Conservation (phyloP, 192 early-diverging fungal species). For the Kappamyces sp. region DNA sequence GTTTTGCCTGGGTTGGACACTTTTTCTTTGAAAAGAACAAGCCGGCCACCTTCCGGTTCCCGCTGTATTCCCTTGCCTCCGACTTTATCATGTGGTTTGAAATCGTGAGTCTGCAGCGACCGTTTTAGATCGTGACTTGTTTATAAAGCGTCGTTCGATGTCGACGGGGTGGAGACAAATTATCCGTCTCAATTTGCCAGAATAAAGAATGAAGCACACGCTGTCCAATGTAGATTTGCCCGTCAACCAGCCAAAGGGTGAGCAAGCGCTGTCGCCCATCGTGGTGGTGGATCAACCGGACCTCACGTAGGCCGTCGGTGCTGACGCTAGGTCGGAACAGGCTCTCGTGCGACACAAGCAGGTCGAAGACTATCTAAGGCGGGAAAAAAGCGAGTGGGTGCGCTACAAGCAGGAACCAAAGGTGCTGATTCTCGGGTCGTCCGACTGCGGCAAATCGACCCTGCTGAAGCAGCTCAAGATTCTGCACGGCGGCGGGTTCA, state of each 20-base stretch:
- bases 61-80: conserved; percentile 53
- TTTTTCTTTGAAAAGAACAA: conserved; percentile 60
- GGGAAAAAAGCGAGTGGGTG: conserved; percentile 9
- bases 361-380: conserved; percentile 10
- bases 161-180: too few relatives aligned
- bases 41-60: conserved; percentile 69
- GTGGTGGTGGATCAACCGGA: too few relatives aligned
- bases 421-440: conserved; percentile 37
- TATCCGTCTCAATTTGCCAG: too few relatives aligned
- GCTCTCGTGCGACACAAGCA: background rate
- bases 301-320: too few relatives aligned
- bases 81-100: conserved; percentile 44
- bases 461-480: conserved; percentile 44
- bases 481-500: conserved; percentile 36
- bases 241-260: too few relatives aligned
- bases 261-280: too few relatives aligned
- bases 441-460: conserved; percentile 44
- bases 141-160: too few relatives aligned
- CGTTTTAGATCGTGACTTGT: background rate
- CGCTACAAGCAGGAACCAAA: conserved; percentile 23
- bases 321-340: too few relatives aligned
- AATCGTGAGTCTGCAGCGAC: conserved; percentile 2
- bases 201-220: too few relatives aligned
- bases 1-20: conserved; percentile 63
- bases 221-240: too few relatives aligned